Percentiles rank a stretch among this genome's conserved stretches.
Evolutionary conservation across 2,329 filamentous ascomycete species (phyloP).

Genomic region (Orbilia ellipsospora): DNA sequence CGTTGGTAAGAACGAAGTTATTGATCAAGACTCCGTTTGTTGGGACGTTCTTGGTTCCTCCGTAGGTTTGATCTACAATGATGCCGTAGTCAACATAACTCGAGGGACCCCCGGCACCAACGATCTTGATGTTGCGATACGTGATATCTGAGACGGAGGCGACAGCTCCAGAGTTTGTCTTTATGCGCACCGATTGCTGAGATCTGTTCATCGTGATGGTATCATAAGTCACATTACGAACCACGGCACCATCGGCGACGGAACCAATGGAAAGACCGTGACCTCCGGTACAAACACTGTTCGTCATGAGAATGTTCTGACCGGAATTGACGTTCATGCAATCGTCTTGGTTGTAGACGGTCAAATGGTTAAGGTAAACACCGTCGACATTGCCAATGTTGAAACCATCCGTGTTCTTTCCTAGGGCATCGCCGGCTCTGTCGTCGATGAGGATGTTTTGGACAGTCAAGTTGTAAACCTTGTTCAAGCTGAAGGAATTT

Average conservation of each 20-base stretch:
- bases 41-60: constrained; percentile 59
- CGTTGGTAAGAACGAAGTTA: constrained; percentile 62
- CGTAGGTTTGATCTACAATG: constrained; percentile 71
- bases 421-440: too few species aligned
- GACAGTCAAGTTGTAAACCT: neutral
- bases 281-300: constrained; percentile 64
- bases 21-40: constrained; percentile 66
- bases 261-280: constrained; percentile 65
- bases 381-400: constrained; percentile 67
- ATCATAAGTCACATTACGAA: neutral
- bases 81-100: constrained; percentile 69
- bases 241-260: constrained; percentile 64
- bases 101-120: constrained; percentile 59
- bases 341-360: constrained; percentile 72
- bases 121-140: constrained; percentile 65
- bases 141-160: constrained; percentile 67
- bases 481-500: constrained; percentile 64
- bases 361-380: constrained; percentile 68
- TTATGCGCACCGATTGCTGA: constrained; percentile 60
- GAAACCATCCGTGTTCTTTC: constrained; percentile 71
- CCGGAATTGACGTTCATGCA: constrained; percentile 71
- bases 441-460: too few species aligned
- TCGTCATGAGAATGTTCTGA: constrained; percentile 65
- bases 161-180: constrained; percentile 65
- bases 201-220: constrained; percentile 66